Evolutionary conservation across 495 filamentous ascomycete genomes (phyloP).

Genomic region (Neurospora sp.): DNA sequence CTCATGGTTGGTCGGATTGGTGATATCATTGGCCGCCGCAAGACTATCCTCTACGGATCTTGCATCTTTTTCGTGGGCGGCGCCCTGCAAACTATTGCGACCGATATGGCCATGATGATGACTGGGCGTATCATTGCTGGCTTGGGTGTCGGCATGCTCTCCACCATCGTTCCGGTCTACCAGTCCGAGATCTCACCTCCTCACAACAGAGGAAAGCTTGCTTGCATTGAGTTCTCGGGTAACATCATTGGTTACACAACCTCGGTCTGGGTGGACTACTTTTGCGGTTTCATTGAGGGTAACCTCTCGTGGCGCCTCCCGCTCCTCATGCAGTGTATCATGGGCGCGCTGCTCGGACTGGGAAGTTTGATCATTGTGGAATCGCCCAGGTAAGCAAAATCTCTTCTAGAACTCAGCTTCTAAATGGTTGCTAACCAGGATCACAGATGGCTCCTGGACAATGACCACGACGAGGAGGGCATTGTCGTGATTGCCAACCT

Average conservation of each 20-base stretch:
- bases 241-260: conserved; percentile 93
- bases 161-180: conserved; percentile 95
- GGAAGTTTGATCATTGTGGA: conserved; percentile 92
- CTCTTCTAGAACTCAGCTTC: neutral
- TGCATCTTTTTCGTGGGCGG: conserved; percentile 87
- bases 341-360: conserved; percentile 73
- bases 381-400: conserved; percentile 66
- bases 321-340: conserved; percentile 84
- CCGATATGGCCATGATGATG: conserved; percentile 85
- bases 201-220: conserved; percentile 88
- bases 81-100: conserved; percentile 71
- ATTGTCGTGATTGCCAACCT: conserved; percentile 97
- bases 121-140: conserved; percentile 83
- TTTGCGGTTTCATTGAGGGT: conserved; percentile 80
- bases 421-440: conserved; percentile 3
- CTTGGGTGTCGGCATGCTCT: conserved; percentile 85
- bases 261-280: conserved; percentile 98
- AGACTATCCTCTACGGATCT: conserved; percentile 89
- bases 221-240: conserved; percentile 96
- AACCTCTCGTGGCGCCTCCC: conserved; percentile 88
- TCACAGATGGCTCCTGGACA: conserved; percentile 84
- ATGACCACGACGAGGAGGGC: conserved; percentile 96
- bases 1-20: conserved; percentile 81
- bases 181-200: conserved; percentile 97
- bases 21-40: conserved; percentile 82